Conservation (phyloP, 78 protist species). For the Isochrysis galbana region DNA sequence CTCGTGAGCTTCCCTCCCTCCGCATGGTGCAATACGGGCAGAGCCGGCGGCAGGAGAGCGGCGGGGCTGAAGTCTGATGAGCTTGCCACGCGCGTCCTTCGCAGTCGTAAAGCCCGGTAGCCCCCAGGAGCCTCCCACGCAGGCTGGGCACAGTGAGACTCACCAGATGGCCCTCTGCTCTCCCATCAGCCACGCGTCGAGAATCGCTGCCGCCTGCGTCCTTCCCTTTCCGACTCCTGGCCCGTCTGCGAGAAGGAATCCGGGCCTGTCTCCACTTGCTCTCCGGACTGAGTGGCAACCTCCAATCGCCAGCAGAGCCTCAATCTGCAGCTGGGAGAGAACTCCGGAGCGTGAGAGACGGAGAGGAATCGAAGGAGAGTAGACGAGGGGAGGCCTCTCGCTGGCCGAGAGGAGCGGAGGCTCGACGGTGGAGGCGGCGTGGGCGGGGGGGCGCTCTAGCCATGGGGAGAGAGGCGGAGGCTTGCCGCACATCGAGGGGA, state of each 20-base stretch:
- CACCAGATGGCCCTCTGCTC: background rate
- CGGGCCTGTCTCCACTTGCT: too few relatives aligned
- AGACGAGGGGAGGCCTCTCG: background rate
- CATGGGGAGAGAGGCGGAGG: too few relatives aligned
- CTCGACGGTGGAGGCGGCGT: background rate
- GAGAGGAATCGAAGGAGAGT: background rate
- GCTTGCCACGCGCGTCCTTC: too few relatives aligned
- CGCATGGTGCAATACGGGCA: too few relatives aligned
- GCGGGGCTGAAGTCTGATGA: too few relatives aligned
- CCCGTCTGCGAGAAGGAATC: constrained; percentile 41
- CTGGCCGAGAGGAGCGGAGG: background rate
- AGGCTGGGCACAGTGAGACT: too few relatives aligned
- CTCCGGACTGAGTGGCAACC: background rate
- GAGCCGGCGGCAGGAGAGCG: too few relatives aligned
- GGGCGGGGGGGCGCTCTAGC: too few relatives aligned
- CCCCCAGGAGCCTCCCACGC: too few relatives aligned
- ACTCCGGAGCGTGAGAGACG: background rate
- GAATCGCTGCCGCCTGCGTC: background rate
- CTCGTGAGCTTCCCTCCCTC: too few relatives aligned
- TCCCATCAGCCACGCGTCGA: background rate
- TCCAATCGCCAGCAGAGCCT: constrained; percentile 2
- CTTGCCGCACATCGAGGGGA: too few relatives aligned
- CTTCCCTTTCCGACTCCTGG: constrained; percentile 54
- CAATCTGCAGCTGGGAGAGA: constrained; percentile 33
- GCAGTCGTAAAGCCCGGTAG: too few relatives aligned